Percentiles rank a stretch among this genome's conserved stretches.
These are phyloP conservation scores for Myrica gale DNA, from an alignment of 306 rosid species.

Conservation along the genomic window DNA sequence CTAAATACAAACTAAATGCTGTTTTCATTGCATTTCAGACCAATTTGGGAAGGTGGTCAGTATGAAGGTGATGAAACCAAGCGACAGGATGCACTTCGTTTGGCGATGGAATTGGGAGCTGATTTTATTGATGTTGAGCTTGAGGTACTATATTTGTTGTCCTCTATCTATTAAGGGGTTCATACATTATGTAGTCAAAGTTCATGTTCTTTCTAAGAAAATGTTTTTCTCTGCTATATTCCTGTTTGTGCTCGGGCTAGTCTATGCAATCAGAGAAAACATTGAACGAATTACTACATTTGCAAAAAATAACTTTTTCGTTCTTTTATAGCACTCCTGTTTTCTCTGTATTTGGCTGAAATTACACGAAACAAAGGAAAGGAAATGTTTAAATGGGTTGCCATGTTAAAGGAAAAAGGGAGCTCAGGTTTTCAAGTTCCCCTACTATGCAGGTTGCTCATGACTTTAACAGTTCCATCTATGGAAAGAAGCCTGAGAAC, in stretches of 20 bases:
- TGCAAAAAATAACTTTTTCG: no score
- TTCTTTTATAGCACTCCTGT: no score
- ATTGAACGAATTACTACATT: background rate
- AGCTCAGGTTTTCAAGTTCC: background rate
- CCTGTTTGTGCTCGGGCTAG: background rate
- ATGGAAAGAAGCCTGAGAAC: constrained; percentile 37
- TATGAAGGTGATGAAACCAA: constrained; percentile 48
- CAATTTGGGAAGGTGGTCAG: constrained; percentile 46
- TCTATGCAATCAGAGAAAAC: background rate
- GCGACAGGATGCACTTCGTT: constrained; percentile 40
- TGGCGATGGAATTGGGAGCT: constrained; percentile 48
- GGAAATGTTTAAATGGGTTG: background rate
- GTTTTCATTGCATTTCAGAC: constrained; percentile 24
- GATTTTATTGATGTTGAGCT: constrained; percentile 45
- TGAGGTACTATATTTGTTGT: constrained; percentile 22
- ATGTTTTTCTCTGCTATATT: no score
- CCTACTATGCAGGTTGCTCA: constrained; percentile 33
- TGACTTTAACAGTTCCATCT: constrained; percentile 38
- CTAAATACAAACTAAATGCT: background rate
- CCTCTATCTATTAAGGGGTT: no score
- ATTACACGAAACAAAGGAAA: background rate
- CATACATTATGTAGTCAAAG: no score
- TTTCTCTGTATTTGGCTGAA: background rate
- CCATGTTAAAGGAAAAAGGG: no score
- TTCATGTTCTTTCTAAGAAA: no score